Conservation (phyloP, 345 rosid species). For the Bruguiera gymnorhiza region DNA sequence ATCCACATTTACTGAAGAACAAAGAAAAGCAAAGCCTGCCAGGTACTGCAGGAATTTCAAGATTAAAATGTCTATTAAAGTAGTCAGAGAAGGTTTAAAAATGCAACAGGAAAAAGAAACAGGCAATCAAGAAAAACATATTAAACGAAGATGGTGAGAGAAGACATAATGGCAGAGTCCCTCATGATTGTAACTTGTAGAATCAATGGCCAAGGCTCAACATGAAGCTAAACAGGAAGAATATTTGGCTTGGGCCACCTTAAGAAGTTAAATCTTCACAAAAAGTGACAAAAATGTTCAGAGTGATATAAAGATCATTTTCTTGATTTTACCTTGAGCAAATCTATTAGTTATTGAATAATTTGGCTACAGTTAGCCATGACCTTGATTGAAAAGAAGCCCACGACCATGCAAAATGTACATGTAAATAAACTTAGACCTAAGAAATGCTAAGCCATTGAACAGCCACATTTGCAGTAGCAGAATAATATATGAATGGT, state of each 20-base stretch:
- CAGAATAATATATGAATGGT: conserved; percentile 6
- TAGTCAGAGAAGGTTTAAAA: background rate
- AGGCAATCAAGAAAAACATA: too few species aligned
- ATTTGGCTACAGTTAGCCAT: background rate
- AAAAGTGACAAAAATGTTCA: background rate
- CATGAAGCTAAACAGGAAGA: too few species aligned
- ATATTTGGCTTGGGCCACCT: background rate
- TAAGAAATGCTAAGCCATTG: background rate
- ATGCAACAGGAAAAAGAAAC: too few species aligned
- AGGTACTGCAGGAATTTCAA: background rate
- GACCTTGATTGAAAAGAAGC: background rate
- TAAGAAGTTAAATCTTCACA: background rate
- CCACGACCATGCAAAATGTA: background rate
- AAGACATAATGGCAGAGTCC: too few species aligned
- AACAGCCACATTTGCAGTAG: conserved; percentile 5
- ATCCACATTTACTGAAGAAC: too few species aligned
- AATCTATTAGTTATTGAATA: background rate
- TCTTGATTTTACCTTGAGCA: background rate
- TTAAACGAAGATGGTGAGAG: too few species aligned
- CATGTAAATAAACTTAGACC: background rate
- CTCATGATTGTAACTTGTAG: too few species aligned
- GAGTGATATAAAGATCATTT: background rate
- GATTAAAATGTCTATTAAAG: too few species aligned
- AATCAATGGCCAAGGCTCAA: too few species aligned
- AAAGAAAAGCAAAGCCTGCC: background rate